phyloP scores from a whole-genome alignment of 2,329 filamentous ascomycete genomes.

The Aureobasidium musti region DNA sequence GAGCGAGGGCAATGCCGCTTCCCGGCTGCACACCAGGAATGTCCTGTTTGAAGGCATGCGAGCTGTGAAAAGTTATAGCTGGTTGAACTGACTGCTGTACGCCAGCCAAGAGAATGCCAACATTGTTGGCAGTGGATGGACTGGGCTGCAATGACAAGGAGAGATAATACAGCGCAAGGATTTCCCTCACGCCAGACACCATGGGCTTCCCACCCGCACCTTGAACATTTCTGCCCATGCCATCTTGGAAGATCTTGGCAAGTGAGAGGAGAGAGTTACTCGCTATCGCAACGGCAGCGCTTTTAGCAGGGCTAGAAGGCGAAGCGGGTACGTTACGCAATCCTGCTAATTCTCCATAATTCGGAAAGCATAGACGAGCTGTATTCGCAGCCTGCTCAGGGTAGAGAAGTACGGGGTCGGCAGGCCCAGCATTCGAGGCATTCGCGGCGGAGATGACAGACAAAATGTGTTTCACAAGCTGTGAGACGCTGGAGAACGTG shows the following conservation, averaged over 20 bases:
- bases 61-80: constrained; percentile 43
- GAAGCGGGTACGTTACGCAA: constrained; percentile 62
- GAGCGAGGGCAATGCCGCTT: constrained; percentile 81
- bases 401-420: constrained; percentile 72
- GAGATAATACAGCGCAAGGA: constrained; percentile 90
- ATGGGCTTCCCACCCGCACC: constrained; percentile 39
- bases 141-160: constrained; percentile 93
- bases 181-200: constrained; percentile 81
- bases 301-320: constrained; percentile 68
- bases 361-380: constrained; percentile 76
- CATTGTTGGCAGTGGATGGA: constrained; percentile 96
- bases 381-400: constrained; percentile 83
- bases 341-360: constrained; percentile 75
- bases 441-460: constrained; percentile 57
- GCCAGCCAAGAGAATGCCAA: constrained; percentile 93
- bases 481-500: constrained; percentile 68
- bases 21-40: constrained; percentile 81
- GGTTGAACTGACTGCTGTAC: constrained; percentile 68
- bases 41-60: constrained; percentile 40
- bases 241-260: constrained; percentile 97
- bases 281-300: constrained; percentile 84
- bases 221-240: constrained; percentile 73
- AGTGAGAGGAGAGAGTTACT: constrained; percentile 94
- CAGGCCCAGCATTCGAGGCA: constrained; percentile 38
- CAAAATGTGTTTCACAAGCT: constrained; percentile 77